phyloP scores from a whole-genome alignment of 257 asterid species.

The Penstemon barbatus region DNA sequence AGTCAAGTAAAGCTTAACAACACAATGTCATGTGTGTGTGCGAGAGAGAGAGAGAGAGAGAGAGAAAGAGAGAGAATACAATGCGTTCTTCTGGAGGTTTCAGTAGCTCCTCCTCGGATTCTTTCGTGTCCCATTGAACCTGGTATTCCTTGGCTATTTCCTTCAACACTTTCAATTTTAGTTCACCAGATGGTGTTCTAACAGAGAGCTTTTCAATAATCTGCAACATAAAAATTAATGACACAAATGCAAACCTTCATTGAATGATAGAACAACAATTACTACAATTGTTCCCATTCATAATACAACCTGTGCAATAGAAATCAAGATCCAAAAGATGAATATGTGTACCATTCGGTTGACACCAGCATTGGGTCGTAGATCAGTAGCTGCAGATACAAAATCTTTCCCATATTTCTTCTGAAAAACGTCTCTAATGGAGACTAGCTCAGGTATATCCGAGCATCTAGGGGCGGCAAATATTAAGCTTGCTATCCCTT shows the following conservation, averaged over 20 bases:
- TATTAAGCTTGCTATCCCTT: conserved; percentile 85
- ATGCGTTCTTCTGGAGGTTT: conserved; percentile 89
- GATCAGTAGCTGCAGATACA: conserved; percentile 88
- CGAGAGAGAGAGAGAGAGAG: conserved; percentile 23
- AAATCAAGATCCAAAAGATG: not conserved
- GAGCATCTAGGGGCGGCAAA: conserved; percentile 98
- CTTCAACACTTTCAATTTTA: conserved; percentile 77
- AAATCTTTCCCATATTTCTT: conserved; percentile 94
- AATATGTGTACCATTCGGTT: conserved; percentile 65
- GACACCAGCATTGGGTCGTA: conserved; percentile 93
- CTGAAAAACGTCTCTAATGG: conserved; percentile 67
- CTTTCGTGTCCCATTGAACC: conserved; percentile 84
- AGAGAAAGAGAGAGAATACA: conserved; percentile 39
- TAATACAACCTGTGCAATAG: too few relatives aligned
- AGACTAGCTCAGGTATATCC: conserved; percentile 81
- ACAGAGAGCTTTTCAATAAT: conserved; percentile 96
- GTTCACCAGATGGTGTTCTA: conserved; percentile 83
- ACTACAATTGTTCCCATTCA: not conserved
- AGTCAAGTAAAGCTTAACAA: not conserved
- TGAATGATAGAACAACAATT: not conserved
- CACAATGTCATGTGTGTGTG: not conserved
- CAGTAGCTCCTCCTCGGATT: conserved; percentile 80
- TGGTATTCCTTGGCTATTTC: conserved; percentile 95
- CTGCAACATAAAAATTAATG: conserved; percentile 41
- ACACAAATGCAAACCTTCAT: conserved; percentile 12